phyloP scores from a whole-genome alignment of 108 stramenopile species.

The Poteriospumella lacustris region DNA sequence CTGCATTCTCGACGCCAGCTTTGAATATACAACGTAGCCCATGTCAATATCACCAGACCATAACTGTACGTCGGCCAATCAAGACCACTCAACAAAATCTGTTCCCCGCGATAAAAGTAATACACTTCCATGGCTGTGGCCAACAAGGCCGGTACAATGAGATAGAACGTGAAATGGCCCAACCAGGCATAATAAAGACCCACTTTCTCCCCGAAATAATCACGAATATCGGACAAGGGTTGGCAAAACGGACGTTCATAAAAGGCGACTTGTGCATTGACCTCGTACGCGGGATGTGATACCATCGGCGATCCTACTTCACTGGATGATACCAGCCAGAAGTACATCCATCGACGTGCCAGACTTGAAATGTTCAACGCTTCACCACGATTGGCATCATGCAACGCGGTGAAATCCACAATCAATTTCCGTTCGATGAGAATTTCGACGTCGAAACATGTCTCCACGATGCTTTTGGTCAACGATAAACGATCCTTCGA shows the following conservation, averaged over 20 bases:
- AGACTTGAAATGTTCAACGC: conserved; percentile 26
- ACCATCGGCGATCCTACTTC: conserved; percentile 39
- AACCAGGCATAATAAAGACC: conserved; percentile 48
- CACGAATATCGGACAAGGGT: conserved; percentile 40
- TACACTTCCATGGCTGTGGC: background rate
- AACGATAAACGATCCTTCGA: conserved; percentile 41
- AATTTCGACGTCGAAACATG: conserved; percentile 39
- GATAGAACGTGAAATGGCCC: conserved; percentile 39
- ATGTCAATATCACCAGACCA: background rate
- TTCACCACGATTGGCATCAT: conserved; percentile 42
- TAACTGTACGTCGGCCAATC: background rate
- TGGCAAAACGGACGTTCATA: background rate
- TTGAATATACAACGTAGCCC: background rate
- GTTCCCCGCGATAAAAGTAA: background rate
- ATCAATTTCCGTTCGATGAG: conserved; percentile 27
- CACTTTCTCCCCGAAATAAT: conserved; percentile 48
- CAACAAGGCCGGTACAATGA: background rate
- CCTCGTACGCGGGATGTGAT: background rate
- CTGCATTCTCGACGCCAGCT: background rate
- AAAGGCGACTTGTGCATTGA: background rate
- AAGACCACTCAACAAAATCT: background rate
- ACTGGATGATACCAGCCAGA: conserved; percentile 26
- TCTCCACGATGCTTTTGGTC: conserved; percentile 42
- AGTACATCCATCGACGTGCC: conserved; percentile 42
- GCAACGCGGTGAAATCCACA: conserved; percentile 31